Percentiles rank a stretch among this genome's conserved stretches.
Evolutionary conservation across 345 rosid species (phyloP).

Genomic region (Zanthoxylum bungeanum): DNA sequence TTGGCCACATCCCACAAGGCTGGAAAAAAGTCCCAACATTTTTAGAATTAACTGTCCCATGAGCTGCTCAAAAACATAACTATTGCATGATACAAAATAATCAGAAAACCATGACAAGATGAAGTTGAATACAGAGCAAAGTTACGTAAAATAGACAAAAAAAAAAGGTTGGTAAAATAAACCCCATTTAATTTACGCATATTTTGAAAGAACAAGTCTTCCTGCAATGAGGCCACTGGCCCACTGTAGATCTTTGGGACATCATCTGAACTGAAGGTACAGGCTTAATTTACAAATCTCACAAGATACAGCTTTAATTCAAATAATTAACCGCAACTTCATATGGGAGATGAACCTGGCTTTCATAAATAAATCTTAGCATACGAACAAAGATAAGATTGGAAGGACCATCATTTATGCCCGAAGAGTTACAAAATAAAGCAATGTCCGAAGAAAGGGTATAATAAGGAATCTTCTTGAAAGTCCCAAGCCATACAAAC

Average conservation of each 20-base stretch:
- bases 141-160: neutral
- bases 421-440: too few relatives aligned
- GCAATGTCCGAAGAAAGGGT: too few relatives aligned
- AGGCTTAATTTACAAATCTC: too few relatives aligned
- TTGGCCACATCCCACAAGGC: slow-evolving; percentile 16
- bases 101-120: neutral
- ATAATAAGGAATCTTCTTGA: too few relatives aligned
- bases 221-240: too few relatives aligned
- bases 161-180: neutral
- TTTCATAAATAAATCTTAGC: neutral
- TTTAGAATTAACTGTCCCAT: neutral
- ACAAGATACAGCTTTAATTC: too few relatives aligned
- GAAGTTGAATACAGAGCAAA: neutral
- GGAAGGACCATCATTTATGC: too few relatives aligned
- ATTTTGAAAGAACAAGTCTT: too few relatives aligned
- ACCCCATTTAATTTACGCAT: neutral
- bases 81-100: neutral
- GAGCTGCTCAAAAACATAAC: neutral
- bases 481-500: too few relatives aligned
- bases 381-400: neutral
- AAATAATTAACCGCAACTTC: too few relatives aligned
- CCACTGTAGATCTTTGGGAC: too few relatives aligned
- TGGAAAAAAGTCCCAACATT: slow-evolving; percentile 14
- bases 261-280: too few relatives aligned
- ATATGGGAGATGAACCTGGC: neutral